Evolutionary conservation across 2,329 filamentous ascomycete species (phyloP).

Genomic region (Simplicillium aogashimaense): DNA sequence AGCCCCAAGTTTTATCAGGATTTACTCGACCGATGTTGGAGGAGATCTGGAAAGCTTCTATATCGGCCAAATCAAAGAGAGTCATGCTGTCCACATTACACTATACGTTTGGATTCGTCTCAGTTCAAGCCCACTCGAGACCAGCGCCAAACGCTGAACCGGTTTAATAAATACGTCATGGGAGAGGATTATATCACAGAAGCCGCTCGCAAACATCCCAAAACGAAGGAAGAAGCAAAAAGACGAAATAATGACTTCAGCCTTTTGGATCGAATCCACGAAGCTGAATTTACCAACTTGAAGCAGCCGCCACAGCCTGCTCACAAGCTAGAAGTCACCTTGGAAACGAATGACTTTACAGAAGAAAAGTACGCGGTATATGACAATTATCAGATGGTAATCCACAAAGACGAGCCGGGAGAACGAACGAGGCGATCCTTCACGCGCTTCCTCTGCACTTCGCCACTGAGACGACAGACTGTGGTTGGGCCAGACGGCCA

Average conservation of each 20-base stretch:
- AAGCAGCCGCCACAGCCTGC: conserved; percentile 52
- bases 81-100: conserved; percentile 90
- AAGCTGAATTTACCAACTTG: conserved; percentile 48
- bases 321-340: conserved; percentile 57
- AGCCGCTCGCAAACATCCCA: conserved; percentile 53
- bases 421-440: conserved; percentile 55
- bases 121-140: conserved; percentile 58
- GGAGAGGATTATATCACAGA: conserved; percentile 59
- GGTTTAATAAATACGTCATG: conserved; percentile 62
- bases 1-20: conserved; percentile 59
- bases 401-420: conserved; percentile 56
- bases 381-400: conserved; percentile 62
- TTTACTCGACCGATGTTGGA: conserved; percentile 68
- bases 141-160: conserved; percentile 66
- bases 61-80: conserved; percentile 70
- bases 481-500: conserved; percentile 35
- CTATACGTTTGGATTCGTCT: conserved; percentile 59
- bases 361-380: conserved; percentile 68
- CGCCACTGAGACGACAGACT: conserved; percentile 46
- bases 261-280: conserved; percentile 57
- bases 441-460: conserved; percentile 62
- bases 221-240: conserved; percentile 54
- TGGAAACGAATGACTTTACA: conserved; percentile 62
- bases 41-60: conserved; percentile 59
- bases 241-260: conserved; percentile 59